Percentiles rank a stretch among this genome's conserved stretches.
These are phyloP conservation scores for Triangularia setosa DNA, from an alignment of 2,329 filamentous ascomycete species.

Conservation along the genomic window DNA sequence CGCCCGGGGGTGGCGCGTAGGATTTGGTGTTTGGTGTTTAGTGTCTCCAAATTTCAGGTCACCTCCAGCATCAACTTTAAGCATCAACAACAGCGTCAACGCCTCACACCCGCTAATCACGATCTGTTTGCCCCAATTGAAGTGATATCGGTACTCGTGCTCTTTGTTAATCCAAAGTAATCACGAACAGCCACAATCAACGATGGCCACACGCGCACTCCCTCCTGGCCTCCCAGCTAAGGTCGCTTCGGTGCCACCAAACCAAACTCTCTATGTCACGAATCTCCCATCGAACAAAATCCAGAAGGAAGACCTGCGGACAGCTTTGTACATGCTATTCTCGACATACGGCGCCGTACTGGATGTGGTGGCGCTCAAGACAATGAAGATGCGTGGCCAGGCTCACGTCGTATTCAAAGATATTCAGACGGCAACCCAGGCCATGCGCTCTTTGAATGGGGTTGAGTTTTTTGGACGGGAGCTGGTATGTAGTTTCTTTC, in stretches of 20 bases:
- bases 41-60: slow-evolving; percentile 8
- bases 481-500: slow-evolving; percentile 59
- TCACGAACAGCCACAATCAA: slow-evolving; percentile 3
- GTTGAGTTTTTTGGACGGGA: slow-evolving; percentile 80
- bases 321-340: slow-evolving; percentile 87
- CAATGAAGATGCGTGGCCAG: slow-evolving; percentile 89
- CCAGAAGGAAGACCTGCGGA: slow-evolving; percentile 80
- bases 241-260: slow-evolving; percentile 59
- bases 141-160: background rate
- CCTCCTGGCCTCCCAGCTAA: slow-evolving; percentile 31
- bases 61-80: background rate
- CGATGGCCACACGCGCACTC: slow-evolving; percentile 35
- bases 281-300: slow-evolving; percentile 85
- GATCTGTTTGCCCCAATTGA: background rate
- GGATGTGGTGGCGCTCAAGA: slow-evolving; percentile 87
- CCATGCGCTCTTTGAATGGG: slow-evolving; percentile 83
- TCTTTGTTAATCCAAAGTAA: background rate
- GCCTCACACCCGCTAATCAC: background rate
- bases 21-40: slow-evolving; percentile 1
- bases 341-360: slow-evolving; percentile 90
- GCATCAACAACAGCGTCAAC: background rate
- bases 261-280: slow-evolving; percentile 82
- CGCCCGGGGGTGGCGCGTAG: background rate
- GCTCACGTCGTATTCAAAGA: slow-evolving; percentile 91
- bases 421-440: slow-evolving; percentile 85